These are phyloP conservation scores for Penicillium crustosum DNA, from an alignment of 2,329 filamentous ascomycete genomes.

Conservation along the genomic window DNA sequence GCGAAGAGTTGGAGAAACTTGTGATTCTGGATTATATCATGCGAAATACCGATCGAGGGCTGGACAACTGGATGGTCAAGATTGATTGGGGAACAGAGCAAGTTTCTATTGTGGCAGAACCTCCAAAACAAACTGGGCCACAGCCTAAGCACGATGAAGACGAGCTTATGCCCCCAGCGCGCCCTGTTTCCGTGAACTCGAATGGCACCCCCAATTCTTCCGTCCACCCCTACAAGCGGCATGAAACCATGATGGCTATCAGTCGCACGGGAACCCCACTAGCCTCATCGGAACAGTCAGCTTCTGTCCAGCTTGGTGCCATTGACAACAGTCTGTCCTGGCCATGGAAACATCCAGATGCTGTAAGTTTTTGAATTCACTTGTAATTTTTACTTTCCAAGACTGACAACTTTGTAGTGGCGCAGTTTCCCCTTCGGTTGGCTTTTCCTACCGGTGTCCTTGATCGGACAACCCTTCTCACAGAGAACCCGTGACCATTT, in stretches of 20 bases:
- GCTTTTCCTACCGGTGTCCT: conserved; percentile 93
- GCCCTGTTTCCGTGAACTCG: conserved; percentile 60
- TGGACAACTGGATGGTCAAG: conserved; percentile 99
- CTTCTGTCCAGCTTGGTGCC: conserved; percentile 76
- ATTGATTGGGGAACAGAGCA: conserved; percentile 82
- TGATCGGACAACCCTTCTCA: conserved; percentile 95
- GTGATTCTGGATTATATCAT: conserved; percentile 99
- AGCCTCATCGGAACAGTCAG: conserved; percentile 46
- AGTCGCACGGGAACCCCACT: conserved; percentile 57
- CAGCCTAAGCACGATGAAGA: conserved; percentile 47
- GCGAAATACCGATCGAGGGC: conserved; percentile 93
- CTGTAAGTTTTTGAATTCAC: conserved; percentile 49
- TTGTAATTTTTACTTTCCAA: conserved; percentile 27
- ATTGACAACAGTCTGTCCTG: conserved; percentile 98
- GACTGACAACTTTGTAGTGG: conserved; percentile 51
- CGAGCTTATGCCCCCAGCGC: conserved; percentile 53
- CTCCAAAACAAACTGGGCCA: conserved; percentile 63
- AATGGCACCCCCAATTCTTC: conserved; percentile 31
- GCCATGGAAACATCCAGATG: conserved; percentile 99
- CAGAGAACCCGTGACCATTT: conserved; percentile 93
- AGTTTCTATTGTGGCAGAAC: conserved; percentile 83
- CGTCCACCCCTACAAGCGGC: conserved; percentile 69
- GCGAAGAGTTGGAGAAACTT: conserved; percentile 93
- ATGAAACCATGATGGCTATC: conserved; percentile 79
- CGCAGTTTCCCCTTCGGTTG: conserved; percentile 95